phyloP scores from a whole-genome alignment of 2,329 filamentous ascomycete species.

The Monilinia fructicola region DNA sequence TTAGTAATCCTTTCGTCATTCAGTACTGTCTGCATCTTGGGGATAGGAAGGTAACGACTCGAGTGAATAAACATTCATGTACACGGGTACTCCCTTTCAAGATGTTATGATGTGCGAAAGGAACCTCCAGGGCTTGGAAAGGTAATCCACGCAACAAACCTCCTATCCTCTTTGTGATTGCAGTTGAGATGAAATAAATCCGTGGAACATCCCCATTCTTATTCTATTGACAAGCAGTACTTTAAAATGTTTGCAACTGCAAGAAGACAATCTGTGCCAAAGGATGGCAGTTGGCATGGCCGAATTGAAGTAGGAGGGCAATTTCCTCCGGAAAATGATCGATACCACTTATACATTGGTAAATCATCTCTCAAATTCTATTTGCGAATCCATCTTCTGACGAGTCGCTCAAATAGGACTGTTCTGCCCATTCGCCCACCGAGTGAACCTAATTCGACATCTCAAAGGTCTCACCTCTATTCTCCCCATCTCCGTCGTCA shows the following conservation, averaged over 20 bases:
- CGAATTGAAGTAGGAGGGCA: conserved; percentile 24
- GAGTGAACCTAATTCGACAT: conserved; percentile 79
- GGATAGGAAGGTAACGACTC: neutral
- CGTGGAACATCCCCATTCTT: neutral
- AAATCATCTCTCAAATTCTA: neutral
- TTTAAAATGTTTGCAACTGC: neutral
- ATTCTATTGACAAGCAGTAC: neutral
- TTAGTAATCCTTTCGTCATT: neutral
- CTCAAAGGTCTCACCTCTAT: conserved; percentile 88
- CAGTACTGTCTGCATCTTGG: neutral
- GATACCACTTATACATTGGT: conserved; percentile 53
- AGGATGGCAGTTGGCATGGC: conserved; percentile 12
- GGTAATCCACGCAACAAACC: neutral
- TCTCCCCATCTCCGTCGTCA: conserved; percentile 25
- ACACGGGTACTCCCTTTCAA: neutral
- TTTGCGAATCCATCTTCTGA: neutral
- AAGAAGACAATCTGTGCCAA: conserved; percentile 3
- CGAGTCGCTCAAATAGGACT: conserved; percentile 16
- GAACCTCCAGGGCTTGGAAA: no score
- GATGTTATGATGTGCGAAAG: neutral
- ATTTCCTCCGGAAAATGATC: conserved; percentile 64
- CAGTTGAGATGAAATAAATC: neutral
- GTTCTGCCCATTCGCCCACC: conserved; percentile 52
- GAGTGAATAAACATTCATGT: neutral
- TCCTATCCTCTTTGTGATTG: no score